Evolutionary conservation across 2,329 filamentous ascomycete genomes (phyloP), one percentile per base, ranked within the genome.

Genomic region (Aspergillus pseudonomiae): DNA sequence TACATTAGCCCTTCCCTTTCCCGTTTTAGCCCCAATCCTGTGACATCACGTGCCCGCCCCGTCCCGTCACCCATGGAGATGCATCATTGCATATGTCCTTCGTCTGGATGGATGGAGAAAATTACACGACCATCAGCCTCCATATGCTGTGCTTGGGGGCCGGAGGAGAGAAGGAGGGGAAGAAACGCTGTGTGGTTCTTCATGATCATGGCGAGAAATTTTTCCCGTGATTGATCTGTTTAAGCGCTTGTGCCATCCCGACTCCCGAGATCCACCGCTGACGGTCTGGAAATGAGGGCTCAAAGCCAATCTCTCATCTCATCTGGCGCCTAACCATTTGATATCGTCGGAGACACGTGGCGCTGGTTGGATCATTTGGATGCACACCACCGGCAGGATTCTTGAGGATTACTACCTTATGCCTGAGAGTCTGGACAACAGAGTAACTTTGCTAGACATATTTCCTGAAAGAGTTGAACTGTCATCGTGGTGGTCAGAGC

Each of bases 291-390:
- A 58, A 57, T 45, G 24, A 21, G 46, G 46, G 30, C 45, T 59
- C 32, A 36, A 41, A 59, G 45, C 46, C 24, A 46, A 28, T 56
- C 26, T 34, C 12, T 64, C 39, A 61, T 61, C 57, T 63, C 34
- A 45, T 64, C 64, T 62, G 66, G 67, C 67, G 68, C 64, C 66
- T 70, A 68, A 61, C 53, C 34, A 54, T 36, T 57, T 62, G 61
- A 41, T 58, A 56, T 36, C 19, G 53, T 59, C 57, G 45, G 45
- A 53, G 57, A 68, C 68, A 70, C 67, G 68, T 70, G 68, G 67
- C 55, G 61, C 34, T 21, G 60, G 59, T 52, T 32, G 48, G 48
- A 50, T 50, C 24, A 50, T 50, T 66, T 63, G 62, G 59, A 67
- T 65, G 62, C 62, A 68, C 46, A 63, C 46, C 54, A 39, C 62